Percentiles rank a stretch among this genome's conserved stretches.
Conservation (phyloP, 768 basidiomycete genomes). For the Paxillus ammoniavirescens region DNA sequence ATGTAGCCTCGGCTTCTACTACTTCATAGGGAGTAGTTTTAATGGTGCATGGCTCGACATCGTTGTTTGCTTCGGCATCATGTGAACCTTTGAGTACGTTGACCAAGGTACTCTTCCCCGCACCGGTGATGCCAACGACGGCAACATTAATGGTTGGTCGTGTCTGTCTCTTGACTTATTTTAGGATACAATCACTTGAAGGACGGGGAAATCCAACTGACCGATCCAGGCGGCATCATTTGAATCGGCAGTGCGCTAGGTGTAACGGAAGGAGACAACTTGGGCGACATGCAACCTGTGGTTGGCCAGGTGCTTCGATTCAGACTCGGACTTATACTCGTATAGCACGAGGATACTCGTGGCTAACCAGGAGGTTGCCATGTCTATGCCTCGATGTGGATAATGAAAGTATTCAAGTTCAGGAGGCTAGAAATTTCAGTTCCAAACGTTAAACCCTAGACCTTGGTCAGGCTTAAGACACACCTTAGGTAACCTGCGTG, state of each 20-base stretch:
- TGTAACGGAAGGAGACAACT: too few relatives aligned
- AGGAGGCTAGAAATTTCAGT: too few relatives aligned
- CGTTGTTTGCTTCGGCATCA: constrained; percentile 13
- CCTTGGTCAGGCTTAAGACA: too few relatives aligned
- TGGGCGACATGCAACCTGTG: too few relatives aligned
- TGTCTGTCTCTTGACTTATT: not conserved
- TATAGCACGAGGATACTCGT: not conserved
- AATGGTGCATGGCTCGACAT: constrained; percentile 22
- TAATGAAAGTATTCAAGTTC: too few relatives aligned
- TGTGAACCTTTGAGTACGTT: constrained; percentile 19
- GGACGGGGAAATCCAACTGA: too few relatives aligned
- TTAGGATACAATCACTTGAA: not conserved
- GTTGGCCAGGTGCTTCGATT: too few relatives aligned
- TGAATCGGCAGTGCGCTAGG: too few relatives aligned
- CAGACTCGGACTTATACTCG: too few relatives aligned
- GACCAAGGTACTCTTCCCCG: constrained; percentile 27
- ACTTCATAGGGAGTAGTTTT: constrained; percentile 6
- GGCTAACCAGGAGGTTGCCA: not conserved
- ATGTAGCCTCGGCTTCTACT: constrained; percentile 2
- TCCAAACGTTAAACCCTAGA: too few relatives aligned
- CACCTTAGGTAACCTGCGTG: too few relatives aligned
- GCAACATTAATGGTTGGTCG: constrained; percentile 12
- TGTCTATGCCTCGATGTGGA: constrained; percentile 1
- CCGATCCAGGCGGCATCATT: too few relatives aligned
- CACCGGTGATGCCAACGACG: constrained; percentile 22